A percentile compares a stretch with the other conserved stretches of the same genome.
phyloP scores from a whole-genome alignment of 768 basidiomycete species.

The Suillus bovinus region DNA sequence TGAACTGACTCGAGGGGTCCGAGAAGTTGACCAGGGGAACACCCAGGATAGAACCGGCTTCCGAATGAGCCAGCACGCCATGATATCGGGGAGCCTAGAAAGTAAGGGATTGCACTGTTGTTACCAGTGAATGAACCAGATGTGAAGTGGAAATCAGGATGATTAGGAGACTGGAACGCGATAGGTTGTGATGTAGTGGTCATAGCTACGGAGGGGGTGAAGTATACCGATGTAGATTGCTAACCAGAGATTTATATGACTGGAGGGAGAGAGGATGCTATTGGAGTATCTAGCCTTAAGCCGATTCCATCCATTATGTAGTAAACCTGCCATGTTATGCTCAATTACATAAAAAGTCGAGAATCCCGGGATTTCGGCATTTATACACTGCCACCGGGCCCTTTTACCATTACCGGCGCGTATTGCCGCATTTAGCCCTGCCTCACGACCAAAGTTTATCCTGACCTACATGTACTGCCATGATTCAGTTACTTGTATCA shows the following conservation, averaged over 20 bases:
- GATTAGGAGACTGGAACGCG: slow-evolving; percentile 34
- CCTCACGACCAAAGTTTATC: not conserved
- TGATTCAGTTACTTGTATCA: slow-evolving; percentile 3
- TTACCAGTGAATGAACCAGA: slow-evolving; percentile 50
- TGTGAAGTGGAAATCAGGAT: slow-evolving; percentile 36
- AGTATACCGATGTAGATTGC: slow-evolving; percentile 4
- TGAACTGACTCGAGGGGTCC: slow-evolving; percentile 66
- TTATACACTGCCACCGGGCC: not conserved
- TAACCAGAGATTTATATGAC: not conserved
- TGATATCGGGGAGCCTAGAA: slow-evolving; percentile 72
- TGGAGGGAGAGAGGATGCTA: slow-evolving; percentile 14
- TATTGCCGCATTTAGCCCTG: not conserved
- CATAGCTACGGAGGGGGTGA: slow-evolving; percentile 27
- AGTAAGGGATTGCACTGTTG: slow-evolving; percentile 60
- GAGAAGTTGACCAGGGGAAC: slow-evolving; percentile 60
- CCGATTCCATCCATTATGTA: slow-evolving; percentile 19
- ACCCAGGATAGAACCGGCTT: slow-evolving; percentile 60
- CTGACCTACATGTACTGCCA: not conserved
- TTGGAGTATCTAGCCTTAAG: slow-evolving; percentile 12
- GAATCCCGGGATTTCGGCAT: slow-evolving; percentile 2
- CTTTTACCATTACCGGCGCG: not conserved
- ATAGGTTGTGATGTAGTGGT: slow-evolving; percentile 45
- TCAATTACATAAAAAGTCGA: slow-evolving; percentile 3
- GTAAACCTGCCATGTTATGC: not conserved
- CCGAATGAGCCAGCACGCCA: slow-evolving; percentile 71